Percentiles rank a stretch among this genome's conserved stretches.
Evolutionary conservation across 495 filamentous ascomycete genomes (phyloP).

Genomic region (Penicillium salamii): DNA sequence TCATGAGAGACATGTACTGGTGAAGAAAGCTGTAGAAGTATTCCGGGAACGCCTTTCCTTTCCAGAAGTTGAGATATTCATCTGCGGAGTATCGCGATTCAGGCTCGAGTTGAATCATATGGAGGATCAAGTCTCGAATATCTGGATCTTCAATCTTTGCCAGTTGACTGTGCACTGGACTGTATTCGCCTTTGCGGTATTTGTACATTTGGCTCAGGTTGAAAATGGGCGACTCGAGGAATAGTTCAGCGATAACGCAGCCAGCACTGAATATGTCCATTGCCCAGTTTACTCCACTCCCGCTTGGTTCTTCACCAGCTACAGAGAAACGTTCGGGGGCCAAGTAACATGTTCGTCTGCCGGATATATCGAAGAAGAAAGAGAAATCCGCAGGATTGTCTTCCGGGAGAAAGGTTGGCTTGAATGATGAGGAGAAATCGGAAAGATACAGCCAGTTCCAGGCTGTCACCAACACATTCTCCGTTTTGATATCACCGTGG

Average conservation of each 20-base stretch:
- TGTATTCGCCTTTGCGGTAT: conserved; percentile 89
- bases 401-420: conserved; percentile 90
- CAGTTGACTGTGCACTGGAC: conserved; percentile 74
- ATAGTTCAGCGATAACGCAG: conserved; percentile 96
- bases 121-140: conserved; percentile 79
- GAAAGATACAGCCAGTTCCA: conserved; percentile 99
- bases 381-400: conserved; percentile 97
- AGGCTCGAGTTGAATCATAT: conserved; percentile 94
- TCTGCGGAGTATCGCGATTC: conserved; percentile 90
- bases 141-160: conserved; percentile 85
- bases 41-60: conserved; percentile 84
- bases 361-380: conserved; percentile 95
- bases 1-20: conserved; percentile 94
- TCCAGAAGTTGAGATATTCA: conserved; percentile 90
- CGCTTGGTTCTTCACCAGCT: conserved; percentile 62
- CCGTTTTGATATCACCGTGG: conserved; percentile 98
- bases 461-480: conserved; percentile 93
- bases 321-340: conserved; percentile 89
- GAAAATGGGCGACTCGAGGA: conserved; percentile 93
- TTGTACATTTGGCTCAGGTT: conserved; percentile 90
- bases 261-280: conserved; percentile 99
- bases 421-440: conserved; percentile 94
- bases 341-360: conserved; percentile 89
- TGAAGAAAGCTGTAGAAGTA: conserved; percentile 98
- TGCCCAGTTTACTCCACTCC: conserved; percentile 74